These are phyloP conservation scores for Colletotrichum horii DNA, from an alignment of 2,329 filamentous ascomycete species.

Conservation along the genomic window DNA sequence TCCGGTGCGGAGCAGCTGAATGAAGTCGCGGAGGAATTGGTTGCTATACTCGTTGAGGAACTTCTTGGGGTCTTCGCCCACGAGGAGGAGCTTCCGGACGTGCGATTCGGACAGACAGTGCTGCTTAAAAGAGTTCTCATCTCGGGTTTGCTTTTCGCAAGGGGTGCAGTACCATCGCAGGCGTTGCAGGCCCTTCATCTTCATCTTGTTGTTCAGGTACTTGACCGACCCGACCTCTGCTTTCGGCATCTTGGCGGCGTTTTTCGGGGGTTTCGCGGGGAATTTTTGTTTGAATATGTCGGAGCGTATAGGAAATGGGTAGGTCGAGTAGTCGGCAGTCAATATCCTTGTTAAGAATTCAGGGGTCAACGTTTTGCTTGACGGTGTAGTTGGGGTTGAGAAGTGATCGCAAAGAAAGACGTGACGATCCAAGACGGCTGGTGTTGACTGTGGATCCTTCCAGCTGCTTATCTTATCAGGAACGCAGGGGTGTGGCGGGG, in stretches of 20 bases:
- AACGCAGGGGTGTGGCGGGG: constrained; percentile 2
- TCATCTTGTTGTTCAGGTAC: constrained; percentile 88
- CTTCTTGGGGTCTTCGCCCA: constrained; percentile 87
- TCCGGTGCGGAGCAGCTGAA: constrained; percentile 76
- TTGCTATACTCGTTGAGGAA: constrained; percentile 82
- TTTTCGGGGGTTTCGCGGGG: background rate
- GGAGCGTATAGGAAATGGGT: background rate
- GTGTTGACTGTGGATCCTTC: background rate
- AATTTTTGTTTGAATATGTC: background rate
- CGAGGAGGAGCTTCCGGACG: constrained; percentile 85
- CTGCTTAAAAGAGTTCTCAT: constrained; percentile 70
- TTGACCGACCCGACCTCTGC: constrained; percentile 95
- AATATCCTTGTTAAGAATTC: background rate
- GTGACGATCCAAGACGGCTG: background rate
- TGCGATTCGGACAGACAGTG: constrained; percentile 78
- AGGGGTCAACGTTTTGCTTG: background rate
- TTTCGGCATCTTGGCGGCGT: constrained; percentile 74
- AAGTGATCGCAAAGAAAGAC: background rate
- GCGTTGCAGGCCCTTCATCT: constrained; percentile 77
- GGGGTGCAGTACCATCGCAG: constrained; percentile 89
- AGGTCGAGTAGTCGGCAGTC: background rate
- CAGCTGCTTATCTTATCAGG: constrained; percentile 12
- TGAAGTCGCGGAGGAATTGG: constrained; percentile 82
- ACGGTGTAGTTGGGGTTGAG: background rate
- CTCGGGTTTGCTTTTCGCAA: constrained; percentile 69